Conservation (phyloP, 2,329 filamentous ascomycete genomes). For the Penicillium janthinellum region DNA sequence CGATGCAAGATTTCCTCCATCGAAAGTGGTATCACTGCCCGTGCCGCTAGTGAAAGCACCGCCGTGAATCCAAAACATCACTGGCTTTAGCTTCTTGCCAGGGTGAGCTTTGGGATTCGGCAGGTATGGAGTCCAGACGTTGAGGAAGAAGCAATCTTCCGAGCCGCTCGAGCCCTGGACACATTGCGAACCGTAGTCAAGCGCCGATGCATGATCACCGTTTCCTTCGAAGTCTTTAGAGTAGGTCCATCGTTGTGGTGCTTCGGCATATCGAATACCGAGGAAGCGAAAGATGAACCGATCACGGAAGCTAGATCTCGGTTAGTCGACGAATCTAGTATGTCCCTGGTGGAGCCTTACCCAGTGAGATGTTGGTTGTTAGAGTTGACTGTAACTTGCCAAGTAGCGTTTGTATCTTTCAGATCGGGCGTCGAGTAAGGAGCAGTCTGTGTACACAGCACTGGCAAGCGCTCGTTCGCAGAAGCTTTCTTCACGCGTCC, state of each 20-base stretch:
- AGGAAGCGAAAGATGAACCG: constrained; percentile 55
- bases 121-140: constrained; percentile 47
- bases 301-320: constrained; percentile 49
- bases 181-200: constrained; percentile 41
- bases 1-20: constrained; percentile 60
- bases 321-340: neutral
- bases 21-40: constrained; percentile 40
- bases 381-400: constrained; percentile 21
- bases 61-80: constrained; percentile 58
- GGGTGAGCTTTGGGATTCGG: constrained; percentile 33
- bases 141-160: constrained; percentile 55
- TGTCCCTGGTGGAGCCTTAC: constrained; percentile 1
- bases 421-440: constrained; percentile 15
- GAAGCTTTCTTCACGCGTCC: constrained; percentile 13
- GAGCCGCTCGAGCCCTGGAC: constrained; percentile 42
- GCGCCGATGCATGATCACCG: constrained; percentile 50
- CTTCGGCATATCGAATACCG: constrained; percentile 50
- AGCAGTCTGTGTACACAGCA: constrained; percentile 23
- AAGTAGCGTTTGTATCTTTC: constrained; percentile 16
- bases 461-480: constrained; percentile 15
- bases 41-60: constrained; percentile 58
- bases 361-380: constrained; percentile 23
- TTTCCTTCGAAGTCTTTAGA: constrained; percentile 50
- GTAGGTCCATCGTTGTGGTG: constrained; percentile 49
- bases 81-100: constrained; percentile 46